Base-by-base conservation (phyloP, 176 grass and related monocot genomes). In the Thalia dealbata region DNA sequence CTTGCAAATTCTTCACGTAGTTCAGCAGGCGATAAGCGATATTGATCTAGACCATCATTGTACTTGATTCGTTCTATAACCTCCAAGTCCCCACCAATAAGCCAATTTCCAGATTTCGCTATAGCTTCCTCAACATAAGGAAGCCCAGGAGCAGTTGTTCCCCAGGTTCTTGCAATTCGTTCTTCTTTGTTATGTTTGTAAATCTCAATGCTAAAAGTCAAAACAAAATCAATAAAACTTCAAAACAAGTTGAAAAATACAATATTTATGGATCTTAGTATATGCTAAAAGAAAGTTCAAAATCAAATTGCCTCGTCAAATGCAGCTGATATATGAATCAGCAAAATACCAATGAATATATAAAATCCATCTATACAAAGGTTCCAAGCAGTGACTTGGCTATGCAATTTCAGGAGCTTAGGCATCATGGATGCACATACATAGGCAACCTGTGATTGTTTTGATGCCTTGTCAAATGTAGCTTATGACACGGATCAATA, bases 161-260 rank as follows among this genome's bases (percentile, higher is more conserved):
- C 93, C 93, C 93, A 96, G 69, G 93, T 92, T 75, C 93, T 76
- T 68, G 93, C 93, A 84, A 96, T 90, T 82, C 89, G 80, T 96
- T 96, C 93, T 92, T 96, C 93, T 74, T 96, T 96, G 41, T 96
- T 96, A 59, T 92, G 89, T 46, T 86, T 96, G 85, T 96, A 96
- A 41, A 96, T 96, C 83, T 96, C 89, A 76, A 96, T 92, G 78
- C 93, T 96, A 89, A 38, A 38, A 70, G 77, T 72, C 61, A 67
- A 67, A 77, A 18, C 28, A 38, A 21, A 69, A 69, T 35, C 21
- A 69, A 69, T 69, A 23, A 45, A 28, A 45, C n/a, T 38, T 21
- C 35, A 12, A 3, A 42, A 38, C 41, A 44, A 69, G 7, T 19
- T 45, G 9, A 1, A 69, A 44, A 0, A 12, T 3, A 13, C n/a